These are phyloP conservation scores for Trametes polyzona DNA, from an alignment of 1,284 basidiomycete genomes.

Conservation along the genomic window DNA sequence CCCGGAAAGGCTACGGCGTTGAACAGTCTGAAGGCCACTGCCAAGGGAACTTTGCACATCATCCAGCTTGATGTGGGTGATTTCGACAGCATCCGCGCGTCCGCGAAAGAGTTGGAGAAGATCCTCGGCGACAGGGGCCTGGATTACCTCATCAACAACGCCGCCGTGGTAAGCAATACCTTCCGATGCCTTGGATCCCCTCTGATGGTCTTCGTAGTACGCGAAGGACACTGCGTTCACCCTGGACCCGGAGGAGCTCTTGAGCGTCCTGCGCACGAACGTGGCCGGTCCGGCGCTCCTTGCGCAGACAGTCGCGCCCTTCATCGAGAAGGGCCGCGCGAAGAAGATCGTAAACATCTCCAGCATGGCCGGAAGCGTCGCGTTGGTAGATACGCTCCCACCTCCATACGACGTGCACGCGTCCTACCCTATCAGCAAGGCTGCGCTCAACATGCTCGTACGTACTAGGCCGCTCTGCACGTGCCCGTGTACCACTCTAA, in stretches of 20 bases:
- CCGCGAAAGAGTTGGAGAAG: background rate
- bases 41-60: slow-evolving; percentile 36
- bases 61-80: slow-evolving; percentile 35
- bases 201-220: background rate
- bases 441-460: slow-evolving; percentile 37
- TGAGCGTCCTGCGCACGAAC: slow-evolving; percentile 33
- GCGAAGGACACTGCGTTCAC: slow-evolving; percentile 32
- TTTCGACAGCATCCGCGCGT: slow-evolving; percentile 7
- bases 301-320: slow-evolving; percentile 35
- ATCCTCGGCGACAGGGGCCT: slow-evolving; percentile 29
- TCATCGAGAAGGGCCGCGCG: slow-evolving; percentile 35
- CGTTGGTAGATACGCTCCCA: slow-evolving; percentile 9
- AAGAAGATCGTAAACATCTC: slow-evolving; percentile 42
- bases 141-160: slow-evolving; percentile 45
- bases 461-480: too few species aligned
- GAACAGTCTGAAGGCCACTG: too few species aligned
- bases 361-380: slow-evolving; percentile 38
- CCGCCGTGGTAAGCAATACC: slow-evolving; percentile 35
- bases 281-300: slow-evolving; percentile 39
- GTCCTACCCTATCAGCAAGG: slow-evolving; percentile 35
- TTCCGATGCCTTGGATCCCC: too few species aligned
- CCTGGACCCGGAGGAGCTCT: slow-evolving; percentile 26
- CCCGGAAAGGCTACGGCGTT: too few species aligned
- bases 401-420: too few species aligned
- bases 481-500: too few species aligned